These are phyloP conservation scores for Kentomonas sorsogonicus DNA, from an alignment of 208 protist species.

Conservation along the genomic window DNA sequence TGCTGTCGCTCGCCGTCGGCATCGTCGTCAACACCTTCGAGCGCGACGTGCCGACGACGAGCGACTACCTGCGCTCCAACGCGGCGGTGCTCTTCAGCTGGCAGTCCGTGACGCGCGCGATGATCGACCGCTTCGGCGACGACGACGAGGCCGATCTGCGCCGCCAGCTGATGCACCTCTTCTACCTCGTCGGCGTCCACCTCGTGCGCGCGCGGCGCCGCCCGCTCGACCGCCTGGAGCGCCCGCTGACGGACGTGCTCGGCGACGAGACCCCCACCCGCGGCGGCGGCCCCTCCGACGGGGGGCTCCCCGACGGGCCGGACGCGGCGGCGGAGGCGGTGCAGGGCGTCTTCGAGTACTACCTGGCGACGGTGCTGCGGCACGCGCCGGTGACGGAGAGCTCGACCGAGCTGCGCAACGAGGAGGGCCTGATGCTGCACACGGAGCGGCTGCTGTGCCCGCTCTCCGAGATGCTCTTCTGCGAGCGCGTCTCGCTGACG, in stretches of 20 bases:
- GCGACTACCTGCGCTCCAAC: slow-evolving; percentile 37
- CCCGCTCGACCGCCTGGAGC: slow-evolving; percentile 6
- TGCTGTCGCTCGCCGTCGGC: slow-evolving; percentile 51
- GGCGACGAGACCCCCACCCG: slow-evolving; percentile 2
- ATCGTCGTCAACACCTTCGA: slow-evolving; percentile 77
- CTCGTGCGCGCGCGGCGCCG: slow-evolving; percentile 35
- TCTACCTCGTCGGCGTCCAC: slow-evolving; percentile 59
- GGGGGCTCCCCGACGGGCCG: background rate
- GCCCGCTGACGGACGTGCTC: slow-evolving; percentile 9
- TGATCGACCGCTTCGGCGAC: slow-evolving; percentile 31
- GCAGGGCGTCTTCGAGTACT: slow-evolving; percentile 37
- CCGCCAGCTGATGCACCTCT: slow-evolving; percentile 68
- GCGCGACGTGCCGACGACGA: slow-evolving; percentile 42
- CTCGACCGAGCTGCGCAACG: slow-evolving; percentile 61
- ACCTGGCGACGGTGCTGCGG: slow-evolving; percentile 64
- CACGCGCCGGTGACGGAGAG: slow-evolving; percentile 68
- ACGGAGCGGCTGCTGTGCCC: slow-evolving; percentile 71
- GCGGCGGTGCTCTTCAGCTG: slow-evolving; percentile 37
- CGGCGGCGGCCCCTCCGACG: background rate
- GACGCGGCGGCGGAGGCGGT: slow-evolving; percentile 15
- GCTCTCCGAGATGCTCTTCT: slow-evolving; percentile 77
- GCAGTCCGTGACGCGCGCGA: too few relatives aligned
- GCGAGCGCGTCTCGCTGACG: slow-evolving; percentile 52
- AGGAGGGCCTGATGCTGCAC: slow-evolving; percentile 60
- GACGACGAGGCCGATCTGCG: slow-evolving; percentile 73